Percentiles rank a stretch among this genome's conserved stretches.
These are phyloP conservation scores for Phytophthora fragariae DNA, from an alignment of 352 stramenopile species.

Conservation along the genomic window DNA sequence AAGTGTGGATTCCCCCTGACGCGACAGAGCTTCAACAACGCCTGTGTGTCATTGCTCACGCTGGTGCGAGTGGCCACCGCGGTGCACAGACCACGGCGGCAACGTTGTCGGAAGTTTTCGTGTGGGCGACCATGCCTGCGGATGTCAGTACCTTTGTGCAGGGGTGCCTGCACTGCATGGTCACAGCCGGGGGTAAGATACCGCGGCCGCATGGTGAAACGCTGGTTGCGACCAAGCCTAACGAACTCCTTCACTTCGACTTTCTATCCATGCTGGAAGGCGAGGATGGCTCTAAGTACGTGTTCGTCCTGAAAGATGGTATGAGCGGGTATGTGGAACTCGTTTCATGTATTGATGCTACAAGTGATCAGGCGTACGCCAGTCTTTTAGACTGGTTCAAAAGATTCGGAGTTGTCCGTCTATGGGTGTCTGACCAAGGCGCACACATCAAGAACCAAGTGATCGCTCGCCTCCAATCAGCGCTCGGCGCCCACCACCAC, in stretches of 20 bases:
- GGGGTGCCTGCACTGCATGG: background rate
- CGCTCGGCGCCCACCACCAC: background rate
- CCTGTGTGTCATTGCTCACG: background rate
- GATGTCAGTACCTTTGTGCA: background rate
- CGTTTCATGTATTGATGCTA: background rate
- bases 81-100: too few relatives aligned
- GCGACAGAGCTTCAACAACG: background rate
- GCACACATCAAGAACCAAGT: background rate
- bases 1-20: background rate
- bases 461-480: background rate
- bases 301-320: background rate
- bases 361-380: background rate
- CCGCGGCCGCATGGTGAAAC: background rate
- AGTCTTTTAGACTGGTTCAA: background rate
- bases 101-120: background rate
- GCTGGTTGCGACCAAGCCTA: background rate
- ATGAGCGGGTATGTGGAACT: background rate
- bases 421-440: background rate
- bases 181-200: background rate
- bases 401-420: background rate
- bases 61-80: background rate
- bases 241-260: background rate
- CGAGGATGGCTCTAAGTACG: background rate
- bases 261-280: background rate
- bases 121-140: background rate